phyloP scores from a whole-genome alignment of 2,329 filamentous ascomycete species.

The Fusarium coicis region DNA sequence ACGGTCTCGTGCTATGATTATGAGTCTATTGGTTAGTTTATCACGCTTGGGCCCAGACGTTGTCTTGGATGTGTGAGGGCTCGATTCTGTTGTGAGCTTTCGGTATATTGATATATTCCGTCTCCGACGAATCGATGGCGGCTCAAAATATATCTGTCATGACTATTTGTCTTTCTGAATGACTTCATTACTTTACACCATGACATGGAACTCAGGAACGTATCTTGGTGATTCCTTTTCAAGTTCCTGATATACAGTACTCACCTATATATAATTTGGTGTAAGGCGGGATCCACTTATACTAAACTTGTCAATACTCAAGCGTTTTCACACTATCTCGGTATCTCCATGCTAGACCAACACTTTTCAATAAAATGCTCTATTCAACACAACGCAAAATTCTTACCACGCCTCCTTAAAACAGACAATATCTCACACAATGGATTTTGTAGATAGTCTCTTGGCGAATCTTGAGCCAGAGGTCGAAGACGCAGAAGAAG shows the following conservation, averaged over 20 bases:
- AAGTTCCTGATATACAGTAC: neutral
- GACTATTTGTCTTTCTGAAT: neutral
- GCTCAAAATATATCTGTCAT: neutral
- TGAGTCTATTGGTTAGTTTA: neutral
- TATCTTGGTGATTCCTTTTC: neutral
- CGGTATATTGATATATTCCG: neutral
- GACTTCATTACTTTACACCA: neutral
- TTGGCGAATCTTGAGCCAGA: conserved; percentile 53
- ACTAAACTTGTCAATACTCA: neutral
- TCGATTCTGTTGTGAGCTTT: neutral
- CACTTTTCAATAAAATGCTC: neutral
- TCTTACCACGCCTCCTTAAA: neutral
- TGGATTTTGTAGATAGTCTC: conserved; percentile 39
- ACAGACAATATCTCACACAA: neutral
- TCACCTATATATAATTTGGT: neutral
- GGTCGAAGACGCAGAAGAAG: conserved; percentile 62
- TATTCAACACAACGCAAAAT: neutral
- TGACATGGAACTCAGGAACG: neutral
- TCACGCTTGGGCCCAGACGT: neutral
- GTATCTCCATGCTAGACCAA: neutral
- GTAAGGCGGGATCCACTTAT: neutral
- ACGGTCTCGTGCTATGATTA: too few species aligned
- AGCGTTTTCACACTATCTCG: neutral
- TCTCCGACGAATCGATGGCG: neutral
- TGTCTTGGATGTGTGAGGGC: neutral